phyloP scores from a whole-genome alignment of 164 flowering plant genomes.

The Berberis thunbergii region DNA sequence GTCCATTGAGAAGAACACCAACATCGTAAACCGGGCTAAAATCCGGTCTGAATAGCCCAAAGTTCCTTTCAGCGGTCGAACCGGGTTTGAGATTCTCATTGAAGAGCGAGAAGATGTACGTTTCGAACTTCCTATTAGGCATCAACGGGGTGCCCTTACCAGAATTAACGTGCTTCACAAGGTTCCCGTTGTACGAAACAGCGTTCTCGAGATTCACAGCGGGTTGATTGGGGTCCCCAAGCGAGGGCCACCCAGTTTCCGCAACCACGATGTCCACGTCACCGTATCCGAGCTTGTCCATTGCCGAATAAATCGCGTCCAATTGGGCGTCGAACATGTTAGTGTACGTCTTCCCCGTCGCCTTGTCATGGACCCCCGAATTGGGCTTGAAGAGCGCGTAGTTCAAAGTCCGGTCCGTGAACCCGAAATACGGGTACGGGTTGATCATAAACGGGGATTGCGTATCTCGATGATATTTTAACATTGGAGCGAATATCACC shows the following conservation, averaged over 20 bases:
- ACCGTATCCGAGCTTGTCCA: slow-evolving; percentile 58
- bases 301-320: slow-evolving; percentile 55
- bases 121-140: slow-evolving; percentile 36
- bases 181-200: slow-evolving; percentile 35
- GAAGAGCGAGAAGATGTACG: slow-evolving; percentile 64
- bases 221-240: slow-evolving; percentile 46
- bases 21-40: slow-evolving; percentile 70
- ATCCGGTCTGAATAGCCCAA: slow-evolving; percentile 76
- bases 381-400: slow-evolving; percentile 57
- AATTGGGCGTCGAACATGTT: slow-evolving; percentile 69
- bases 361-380: slow-evolving; percentile 38
- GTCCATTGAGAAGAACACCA: slow-evolving; percentile 37
- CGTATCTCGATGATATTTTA: slow-evolving; percentile 50
- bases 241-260: slow-evolving; percentile 95
- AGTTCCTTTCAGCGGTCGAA: slow-evolving; percentile 58
- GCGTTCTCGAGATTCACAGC: slow-evolving; percentile 41
- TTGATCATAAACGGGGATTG: slow-evolving; percentile 68
- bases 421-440: slow-evolving; percentile 85
- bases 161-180: slow-evolving; percentile 45
- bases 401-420: slow-evolving; percentile 23
- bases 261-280: slow-evolving; percentile 78
- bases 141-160: slow-evolving; percentile 66
- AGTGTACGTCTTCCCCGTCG: slow-evolving; percentile 41
- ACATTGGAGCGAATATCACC: slow-evolving; percentile 48
- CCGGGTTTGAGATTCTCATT: slow-evolving; percentile 78